Evolutionary conservation across 2,329 filamentous ascomycete species (phyloP).

Genomic region (Aspergillus tanneri): DNA sequence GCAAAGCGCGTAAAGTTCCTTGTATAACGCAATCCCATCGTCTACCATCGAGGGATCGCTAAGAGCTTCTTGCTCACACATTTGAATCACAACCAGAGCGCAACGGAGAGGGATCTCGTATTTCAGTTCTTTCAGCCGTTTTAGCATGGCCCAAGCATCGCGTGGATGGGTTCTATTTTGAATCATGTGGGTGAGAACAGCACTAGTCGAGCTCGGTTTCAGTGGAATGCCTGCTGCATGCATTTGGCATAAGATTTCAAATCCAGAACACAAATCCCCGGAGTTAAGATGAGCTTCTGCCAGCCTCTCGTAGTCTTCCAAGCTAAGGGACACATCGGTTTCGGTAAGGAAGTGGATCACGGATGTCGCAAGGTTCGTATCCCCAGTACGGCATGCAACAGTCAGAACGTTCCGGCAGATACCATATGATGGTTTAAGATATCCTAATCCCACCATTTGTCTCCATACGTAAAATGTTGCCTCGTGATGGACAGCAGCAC

Average conservation of each 20-base stretch:
- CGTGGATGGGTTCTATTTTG: conserved; percentile 48
- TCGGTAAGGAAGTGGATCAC: conserved; percentile 66
- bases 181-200: conserved; percentile 60
- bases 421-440: conserved; percentile 63
- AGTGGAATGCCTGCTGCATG: conserved; percentile 59
- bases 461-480: conserved; percentile 72
- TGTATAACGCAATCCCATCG: conserved; percentile 60
- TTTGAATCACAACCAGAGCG: conserved; percentile 52
- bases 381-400: conserved; percentile 67
- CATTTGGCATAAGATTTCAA: conserved; percentile 74
- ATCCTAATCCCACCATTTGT: conserved; percentile 57
- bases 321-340: conserved; percentile 55
- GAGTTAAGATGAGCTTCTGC: conserved; percentile 65
- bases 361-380: conserved; percentile 67
- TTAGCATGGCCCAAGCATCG: conserved; percentile 58
- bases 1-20: conserved; percentile 56
- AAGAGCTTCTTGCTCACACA: conserved; percentile 45
- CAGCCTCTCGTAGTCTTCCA: conserved; percentile 77
- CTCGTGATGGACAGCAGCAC: conserved; percentile 60
- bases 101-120: conserved; percentile 52
- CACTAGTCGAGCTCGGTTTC: conserved; percentile 60
- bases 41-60: conserved; percentile 39
- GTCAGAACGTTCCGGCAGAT: conserved; percentile 68
- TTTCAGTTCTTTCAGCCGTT: conserved; percentile 52
- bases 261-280: conserved; percentile 63